phyloP scores from a whole-genome alignment of 345 rosid genomes.

The Passiflora organensis region DNA sequence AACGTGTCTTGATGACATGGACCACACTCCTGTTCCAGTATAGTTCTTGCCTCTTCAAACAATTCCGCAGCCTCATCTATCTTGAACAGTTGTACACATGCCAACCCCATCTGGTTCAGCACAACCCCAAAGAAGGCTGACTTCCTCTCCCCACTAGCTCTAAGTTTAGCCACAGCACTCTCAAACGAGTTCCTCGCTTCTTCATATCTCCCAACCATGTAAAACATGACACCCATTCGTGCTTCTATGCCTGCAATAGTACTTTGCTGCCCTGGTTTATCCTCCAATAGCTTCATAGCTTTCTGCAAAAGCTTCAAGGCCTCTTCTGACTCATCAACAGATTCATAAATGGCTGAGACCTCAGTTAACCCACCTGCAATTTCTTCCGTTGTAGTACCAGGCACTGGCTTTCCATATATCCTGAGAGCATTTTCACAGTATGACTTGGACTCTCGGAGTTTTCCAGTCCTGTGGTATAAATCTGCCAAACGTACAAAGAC shows the following conservation, averaged over 20 bases:
- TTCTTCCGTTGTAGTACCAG: constrained; percentile 94
- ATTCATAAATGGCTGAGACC: constrained; percentile 90
- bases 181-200: constrained; percentile 84
- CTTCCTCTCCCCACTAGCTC: constrained; percentile 88
- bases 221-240: constrained; percentile 96
- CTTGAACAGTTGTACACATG: constrained; percentile 96
- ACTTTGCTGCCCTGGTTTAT: constrained; percentile 97
- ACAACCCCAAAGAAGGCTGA: constrained; percentile 96
- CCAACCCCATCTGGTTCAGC: constrained; percentile 98
- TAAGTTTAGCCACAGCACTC: constrained; percentile 75
- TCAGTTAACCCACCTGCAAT: constrained; percentile 86
- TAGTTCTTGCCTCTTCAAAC: constrained; percentile 84
- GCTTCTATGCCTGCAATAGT: constrained; percentile 96
- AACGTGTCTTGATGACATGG: constrained; percentile 96
- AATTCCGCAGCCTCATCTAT: constrained; percentile 93
- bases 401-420: constrained; percentile 88
- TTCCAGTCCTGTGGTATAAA: constrained; percentile 91
- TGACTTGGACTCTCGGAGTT: constrained; percentile 88
- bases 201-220: constrained; percentile 81
- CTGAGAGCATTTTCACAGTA: constrained; percentile 91
- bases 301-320: constrained; percentile 89
- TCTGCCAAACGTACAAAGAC: constrained; percentile 95
- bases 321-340: constrained; percentile 98
- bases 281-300: constrained; percentile 91
- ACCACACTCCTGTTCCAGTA: constrained; percentile 89